These are phyloP conservation scores for Aspergillus melleus DNA, from an alignment of 2,329 filamentous ascomycete species.

Conservation along the genomic window DNA sequence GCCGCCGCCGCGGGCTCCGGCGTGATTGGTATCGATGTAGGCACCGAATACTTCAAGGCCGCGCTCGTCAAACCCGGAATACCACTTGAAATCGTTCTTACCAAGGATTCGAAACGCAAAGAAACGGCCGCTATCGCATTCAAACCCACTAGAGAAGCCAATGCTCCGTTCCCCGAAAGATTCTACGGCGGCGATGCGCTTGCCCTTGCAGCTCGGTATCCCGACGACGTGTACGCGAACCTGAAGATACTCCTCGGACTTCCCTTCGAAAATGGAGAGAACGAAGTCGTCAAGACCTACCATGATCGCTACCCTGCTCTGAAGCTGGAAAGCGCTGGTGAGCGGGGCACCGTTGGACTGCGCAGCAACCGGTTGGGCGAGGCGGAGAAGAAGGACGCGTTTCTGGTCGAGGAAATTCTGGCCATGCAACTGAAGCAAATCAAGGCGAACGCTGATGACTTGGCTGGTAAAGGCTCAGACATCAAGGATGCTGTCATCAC, in stretches of 20 bases:
- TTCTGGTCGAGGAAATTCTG: conserved; percentile 85
- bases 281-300: conserved; percentile 67
- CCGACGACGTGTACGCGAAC: conserved; percentile 91
- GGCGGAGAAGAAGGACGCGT: conserved; percentile 62
- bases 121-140: conserved; percentile 89
- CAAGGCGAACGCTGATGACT: conserved; percentile 78
- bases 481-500: conserved; percentile 86
- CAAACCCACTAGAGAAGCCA: conserved; percentile 73
- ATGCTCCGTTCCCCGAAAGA: conserved; percentile 77
- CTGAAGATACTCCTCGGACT: conserved; percentile 88
- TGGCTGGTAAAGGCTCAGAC: conserved; percentile 72
- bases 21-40: conserved; percentile 89
- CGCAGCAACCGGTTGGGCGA: conserved; percentile 69
- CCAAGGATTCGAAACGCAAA: conserved; percentile 96
- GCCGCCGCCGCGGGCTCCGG: conserved; percentile 67
- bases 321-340: conserved; percentile 58
- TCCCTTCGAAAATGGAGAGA: conserved; percentile 40
- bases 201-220: conserved; percentile 81
- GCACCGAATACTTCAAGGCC: conserved; percentile 96
- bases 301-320: conserved; percentile 75
- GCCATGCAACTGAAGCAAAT: conserved; percentile 96
- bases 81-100: conserved; percentile 94
- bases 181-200: conserved; percentile 90
- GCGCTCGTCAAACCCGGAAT: conserved; percentile 94
- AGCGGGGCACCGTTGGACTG: conserved; percentile 73